Conservation (phyloP, 2,329 filamentous ascomycete species). For the Alternaria triticina region DNA sequence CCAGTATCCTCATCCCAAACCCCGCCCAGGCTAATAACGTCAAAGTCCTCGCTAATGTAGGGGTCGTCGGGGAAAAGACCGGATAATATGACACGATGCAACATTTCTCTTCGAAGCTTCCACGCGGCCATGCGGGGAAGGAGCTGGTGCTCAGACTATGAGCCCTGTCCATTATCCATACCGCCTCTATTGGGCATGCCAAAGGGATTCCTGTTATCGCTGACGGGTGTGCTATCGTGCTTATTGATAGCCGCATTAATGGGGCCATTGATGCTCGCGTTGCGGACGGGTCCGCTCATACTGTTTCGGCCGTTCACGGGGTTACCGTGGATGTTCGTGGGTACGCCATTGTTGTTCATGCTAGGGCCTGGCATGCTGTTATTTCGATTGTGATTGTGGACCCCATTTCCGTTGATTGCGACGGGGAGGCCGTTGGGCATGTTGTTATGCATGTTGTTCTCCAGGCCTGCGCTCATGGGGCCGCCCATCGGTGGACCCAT, state of each 20-base stretch:
- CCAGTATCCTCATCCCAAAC: background rate
- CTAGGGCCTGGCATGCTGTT: slow-evolving; percentile 9
- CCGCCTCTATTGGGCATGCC: background rate
- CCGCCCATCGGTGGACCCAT: slow-evolving; percentile 21
- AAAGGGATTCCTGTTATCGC: slow-evolving; percentile 23
- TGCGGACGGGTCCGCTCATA: slow-evolving; percentile 14
- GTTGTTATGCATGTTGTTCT: slow-evolving; percentile 26
- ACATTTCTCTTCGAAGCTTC: background rate
- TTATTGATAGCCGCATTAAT: slow-evolving; percentile 17
- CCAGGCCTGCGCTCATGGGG: slow-evolving; percentile 26
- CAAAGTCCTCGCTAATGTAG: background rate
- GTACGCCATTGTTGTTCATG: slow-evolving; percentile 12
- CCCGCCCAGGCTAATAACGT: background rate
- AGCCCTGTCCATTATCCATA: slow-evolving; percentile 8
- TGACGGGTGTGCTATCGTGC: slow-evolving; percentile 27
- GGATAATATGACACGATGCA: background rate
- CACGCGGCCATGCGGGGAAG: background rate
- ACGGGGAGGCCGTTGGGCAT: slow-evolving; percentile 13
- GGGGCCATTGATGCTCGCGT: slow-evolving; percentile 14
- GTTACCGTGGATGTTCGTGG: slow-evolving; percentile 10
- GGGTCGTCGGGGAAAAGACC: background rate
- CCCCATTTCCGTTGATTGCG: slow-evolving; percentile 10
- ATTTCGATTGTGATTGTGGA: slow-evolving; percentile 10
- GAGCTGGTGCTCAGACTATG: background rate
- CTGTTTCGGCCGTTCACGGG: slow-evolving; percentile 3